A percentile compares a stretch with the other conserved stretches of the same genome.
Evolutionary conservation across 2,329 filamentous ascomycete species (phyloP).

Genomic region (Neofusicoccum cordaticola): DNA sequence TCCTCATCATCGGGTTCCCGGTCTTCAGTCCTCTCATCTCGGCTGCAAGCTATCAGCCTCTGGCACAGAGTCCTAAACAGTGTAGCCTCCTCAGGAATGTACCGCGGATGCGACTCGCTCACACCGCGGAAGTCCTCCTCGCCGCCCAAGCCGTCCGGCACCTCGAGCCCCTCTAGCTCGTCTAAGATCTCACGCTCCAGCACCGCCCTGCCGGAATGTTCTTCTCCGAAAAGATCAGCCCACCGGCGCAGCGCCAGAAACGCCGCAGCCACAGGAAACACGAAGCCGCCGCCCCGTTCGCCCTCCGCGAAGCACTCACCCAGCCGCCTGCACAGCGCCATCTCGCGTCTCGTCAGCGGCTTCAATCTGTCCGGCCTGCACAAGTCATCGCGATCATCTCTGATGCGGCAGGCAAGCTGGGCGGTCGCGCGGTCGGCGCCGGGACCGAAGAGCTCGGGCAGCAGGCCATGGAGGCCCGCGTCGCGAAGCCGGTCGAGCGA

Average conservation of each 20-base stretch:
- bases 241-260: slow-evolving; percentile 1
- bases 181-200: not conserved
- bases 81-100: not conserved
- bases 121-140: not conserved
- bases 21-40: not conserved
- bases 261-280: not conserved
- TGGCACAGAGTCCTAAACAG: not conserved
- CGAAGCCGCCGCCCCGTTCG: not conserved
- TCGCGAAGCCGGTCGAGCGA: not conserved
- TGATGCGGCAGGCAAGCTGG: not conserved
- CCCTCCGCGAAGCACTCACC: not conserved
- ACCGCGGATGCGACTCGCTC: not conserved
- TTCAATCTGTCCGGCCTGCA: not conserved
- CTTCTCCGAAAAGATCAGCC: not conserved
- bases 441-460: not conserved
- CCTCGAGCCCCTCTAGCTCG: not conserved
- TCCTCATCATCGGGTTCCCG: too few species aligned
- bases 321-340: not conserved
- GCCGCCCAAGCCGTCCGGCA: not conserved
- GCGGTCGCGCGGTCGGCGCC: not conserved
- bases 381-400: not conserved
- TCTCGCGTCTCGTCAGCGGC: not conserved
- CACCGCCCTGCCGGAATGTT: rapidly evolving
- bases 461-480: not conserved
- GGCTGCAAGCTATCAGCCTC: not conserved